These are phyloP conservation scores for Castanopsis chinensis DNA, from an alignment of 306 rosid species.

Conservation along the genomic window DNA sequence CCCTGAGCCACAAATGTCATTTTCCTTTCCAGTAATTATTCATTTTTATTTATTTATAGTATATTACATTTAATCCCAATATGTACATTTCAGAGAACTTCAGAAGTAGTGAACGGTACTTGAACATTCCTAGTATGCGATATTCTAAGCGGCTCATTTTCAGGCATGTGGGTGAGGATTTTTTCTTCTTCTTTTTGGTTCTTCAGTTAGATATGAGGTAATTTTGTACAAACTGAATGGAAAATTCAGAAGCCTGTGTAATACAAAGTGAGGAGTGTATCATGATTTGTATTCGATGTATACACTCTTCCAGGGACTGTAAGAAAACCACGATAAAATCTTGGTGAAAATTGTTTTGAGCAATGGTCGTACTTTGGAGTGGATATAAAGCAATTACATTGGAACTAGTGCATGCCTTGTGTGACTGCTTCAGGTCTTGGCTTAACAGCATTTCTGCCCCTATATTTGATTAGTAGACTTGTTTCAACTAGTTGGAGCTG, in stretches of 20 bases:
- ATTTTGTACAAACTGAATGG: constrained; percentile 29
- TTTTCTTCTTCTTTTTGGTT: constrained; percentile 21
- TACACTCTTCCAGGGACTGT: constrained; percentile 5
- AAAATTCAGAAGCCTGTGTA: not conserved
- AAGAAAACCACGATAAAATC: not conserved
- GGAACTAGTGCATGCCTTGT: not conserved
- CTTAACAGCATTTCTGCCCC: not conserved
- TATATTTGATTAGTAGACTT: not conserved
- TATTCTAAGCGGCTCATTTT: constrained; percentile 40
- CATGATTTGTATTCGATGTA: not conserved
- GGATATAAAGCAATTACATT: not conserved
- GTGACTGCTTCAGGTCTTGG: not conserved
- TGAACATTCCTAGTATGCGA: constrained; percentile 35
- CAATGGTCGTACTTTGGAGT: not conserved
- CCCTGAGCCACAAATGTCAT: not conserved
- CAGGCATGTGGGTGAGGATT: constrained; percentile 36
- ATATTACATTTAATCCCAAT: not conserved
- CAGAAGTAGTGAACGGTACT: constrained; percentile 40
- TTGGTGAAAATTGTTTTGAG: not conserved
- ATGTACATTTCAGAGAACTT: constrained; percentile 54
- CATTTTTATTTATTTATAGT: not conserved
- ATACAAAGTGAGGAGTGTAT: not conserved
- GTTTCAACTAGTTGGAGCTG: not conserved
- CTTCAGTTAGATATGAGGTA: constrained; percentile 32
- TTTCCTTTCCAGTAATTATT: not conserved